phyloP scores from a whole-genome alignment of 352 stramenopile genomes.

The Phytophthora sojae region DNA sequence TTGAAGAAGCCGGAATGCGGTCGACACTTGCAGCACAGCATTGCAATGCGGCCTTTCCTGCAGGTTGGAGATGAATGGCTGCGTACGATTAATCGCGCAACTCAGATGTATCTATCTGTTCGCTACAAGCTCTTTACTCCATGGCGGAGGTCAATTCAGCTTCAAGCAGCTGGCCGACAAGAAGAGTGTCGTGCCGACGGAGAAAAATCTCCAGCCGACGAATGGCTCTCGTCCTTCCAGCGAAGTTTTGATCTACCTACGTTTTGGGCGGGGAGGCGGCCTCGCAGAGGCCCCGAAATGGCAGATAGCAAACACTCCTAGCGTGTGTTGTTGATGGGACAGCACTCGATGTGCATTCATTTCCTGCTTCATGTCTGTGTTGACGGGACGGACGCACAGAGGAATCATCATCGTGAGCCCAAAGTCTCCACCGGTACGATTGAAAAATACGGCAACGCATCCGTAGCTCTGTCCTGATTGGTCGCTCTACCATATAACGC shows the following conservation, averaged over 20 bases:
- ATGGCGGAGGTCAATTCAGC: neutral
- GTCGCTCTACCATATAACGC: too few relatives aligned
- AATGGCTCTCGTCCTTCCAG: neutral
- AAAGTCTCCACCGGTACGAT: too few relatives aligned
- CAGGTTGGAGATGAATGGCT: neutral
- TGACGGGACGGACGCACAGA: neutral
- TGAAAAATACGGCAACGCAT: too few relatives aligned
- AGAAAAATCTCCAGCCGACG: neutral
- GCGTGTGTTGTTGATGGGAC: neutral
- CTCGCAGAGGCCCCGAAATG: too few relatives aligned
- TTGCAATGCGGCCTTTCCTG: neutral
- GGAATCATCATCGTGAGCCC: too few relatives aligned
- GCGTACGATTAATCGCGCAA: neutral
- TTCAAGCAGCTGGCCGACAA: neutral
- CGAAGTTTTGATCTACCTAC: neutral
- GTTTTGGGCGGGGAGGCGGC: too few relatives aligned
- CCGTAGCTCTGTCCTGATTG: too few relatives aligned
- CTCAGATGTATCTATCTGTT: neutral
- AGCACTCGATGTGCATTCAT: too few relatives aligned
- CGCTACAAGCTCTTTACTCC: neutral
- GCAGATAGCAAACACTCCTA: too few relatives aligned
- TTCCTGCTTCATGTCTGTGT: neutral
- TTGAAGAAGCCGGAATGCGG: neutral
- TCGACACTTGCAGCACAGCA: neutral
- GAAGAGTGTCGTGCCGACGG: neutral